phyloP scores from a whole-genome alignment of 2,329 filamentous ascomycete genomes.

The Hypoxylon sp. region DNA sequence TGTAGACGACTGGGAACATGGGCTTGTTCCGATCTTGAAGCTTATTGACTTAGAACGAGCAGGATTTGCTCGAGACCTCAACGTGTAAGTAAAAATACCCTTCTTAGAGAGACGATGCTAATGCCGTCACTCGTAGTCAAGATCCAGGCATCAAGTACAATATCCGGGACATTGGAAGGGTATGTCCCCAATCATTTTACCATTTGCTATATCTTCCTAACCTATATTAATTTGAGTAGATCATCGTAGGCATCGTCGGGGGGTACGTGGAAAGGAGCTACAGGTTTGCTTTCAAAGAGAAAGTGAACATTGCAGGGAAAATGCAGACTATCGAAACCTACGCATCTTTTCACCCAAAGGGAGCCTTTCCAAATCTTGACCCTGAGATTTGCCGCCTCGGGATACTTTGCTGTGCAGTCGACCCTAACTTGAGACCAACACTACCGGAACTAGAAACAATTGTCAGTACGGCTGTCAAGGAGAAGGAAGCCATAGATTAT shows the following conservation, averaged over 20 bases:
- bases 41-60: conserved; percentile 8
- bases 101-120: neutral
- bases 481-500: no score
- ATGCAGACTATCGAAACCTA: no score
- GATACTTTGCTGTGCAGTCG: no score
- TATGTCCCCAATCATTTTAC: neutral
- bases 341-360: no score
- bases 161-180: neutral
- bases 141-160: neutral
- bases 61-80: neutral
- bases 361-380: no score
- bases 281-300: no score
- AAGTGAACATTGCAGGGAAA: no score
- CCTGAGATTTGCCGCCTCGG: no score
- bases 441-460: no score
- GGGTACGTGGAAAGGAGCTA: no score
- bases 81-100: neutral
- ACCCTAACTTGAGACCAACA: no score
- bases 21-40: neutral
- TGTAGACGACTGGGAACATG: neutral
- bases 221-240: neutral
- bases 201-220: neutral
- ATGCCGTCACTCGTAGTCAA: neutral
- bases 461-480: no score
- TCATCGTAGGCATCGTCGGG: neutral